Evolutionary conservation across 495 filamentous ascomycete species (phyloP), one percentile per base, ranked within the genome.

Genomic region (Aspergillus cavernicola): DNA sequence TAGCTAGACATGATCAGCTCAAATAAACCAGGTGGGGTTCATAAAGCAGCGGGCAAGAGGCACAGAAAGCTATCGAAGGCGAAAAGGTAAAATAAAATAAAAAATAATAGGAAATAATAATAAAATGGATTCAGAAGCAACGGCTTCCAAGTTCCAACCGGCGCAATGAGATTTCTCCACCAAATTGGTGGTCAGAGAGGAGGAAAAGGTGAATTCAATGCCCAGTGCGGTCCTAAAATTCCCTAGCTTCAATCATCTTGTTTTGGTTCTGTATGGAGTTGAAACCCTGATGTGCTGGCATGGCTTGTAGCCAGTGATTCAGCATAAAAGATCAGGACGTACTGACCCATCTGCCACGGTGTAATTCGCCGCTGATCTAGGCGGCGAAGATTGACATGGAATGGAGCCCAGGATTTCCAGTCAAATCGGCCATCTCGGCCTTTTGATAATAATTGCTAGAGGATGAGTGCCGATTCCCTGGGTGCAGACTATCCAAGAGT

Each of bases 261-360:
- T 58, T 53, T 59, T 55, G 49, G 57, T 57, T 47, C 58, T 63
- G 59, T 52, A 57, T 49, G 53, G 53, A 52, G 64, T 60, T 63
- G 48, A 62, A 59, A 60, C 55, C 63, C 76, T 88, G 90, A 90
- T 96, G 90, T 83, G 90, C 78, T 96, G 90, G 90, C 90, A 86
- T 85, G 71, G 76, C 77, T 88, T 79, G 74, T 83, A 81, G 78
- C 90, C 89, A 93, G 85, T 88, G 54, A 56, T 56, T 56, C 55
- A 49, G 45, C 50, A 36, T 51, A 45, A 69, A 79, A 78, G 77
- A 76, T 78, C 76, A 75, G 68, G 73, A 79, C 73, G 75, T 80
- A 79, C 78, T 81, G 79, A 71, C 73, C 55, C 56, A 62, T 67
- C 70, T 67, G 68, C 67, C 59, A 67, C 58, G 59, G 61, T 59